Base-by-base conservation (phyloP, 352 stramenopile genomes). In the Elongisporangium anandrum region DNA sequence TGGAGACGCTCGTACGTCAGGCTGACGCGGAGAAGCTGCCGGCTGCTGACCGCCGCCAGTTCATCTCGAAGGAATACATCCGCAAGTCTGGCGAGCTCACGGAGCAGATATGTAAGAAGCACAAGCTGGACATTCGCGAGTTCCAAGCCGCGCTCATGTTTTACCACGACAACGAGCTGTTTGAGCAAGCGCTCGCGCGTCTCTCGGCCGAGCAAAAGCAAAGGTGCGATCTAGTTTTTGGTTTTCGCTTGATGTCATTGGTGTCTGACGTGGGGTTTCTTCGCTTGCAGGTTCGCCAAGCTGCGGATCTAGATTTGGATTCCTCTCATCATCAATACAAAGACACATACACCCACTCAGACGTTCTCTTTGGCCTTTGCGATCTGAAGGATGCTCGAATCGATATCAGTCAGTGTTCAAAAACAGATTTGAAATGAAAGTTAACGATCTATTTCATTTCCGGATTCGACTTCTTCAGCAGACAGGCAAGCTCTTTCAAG, bases 81-180 rank as follows among this genome's bases (percentile, higher is more conserved):
- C 76, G 81, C 54, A 75, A 75, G 19, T 91, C 85, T 20, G 75
- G 77, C 19, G 75, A 77, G 50, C 69, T 78, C 49, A 92, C 80
- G 3, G 73, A 81, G 45, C 53, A 75, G 55, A 68, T 91, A 34
- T 90, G 80, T 54, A 55, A 39, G 10, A 71, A 77, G 52, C 64
- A 64, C 51, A 65, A 85, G 54, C 55, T 94, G 17, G 75, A 92
- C 45, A n/a, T 92, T 62, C 68, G 69, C 52, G 70, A 77, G 48
- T 92, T 94, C 54, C 85, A 92, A 53, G 65, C 70, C 50, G 85
- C 85, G 52, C 79, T 94, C 34, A 71, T 92, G 59, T 91, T 79
- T 56, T 94, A 87, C 69, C 79, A 94, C 65, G 81, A 94, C 61
- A 72, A 94, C 58, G 63, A 71, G 0, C 47, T 62, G 45, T 88